phyloP scores from a whole-genome alignment of 2,329 filamentous ascomycete species.

The Fusarium gaditjirri region DNA sequence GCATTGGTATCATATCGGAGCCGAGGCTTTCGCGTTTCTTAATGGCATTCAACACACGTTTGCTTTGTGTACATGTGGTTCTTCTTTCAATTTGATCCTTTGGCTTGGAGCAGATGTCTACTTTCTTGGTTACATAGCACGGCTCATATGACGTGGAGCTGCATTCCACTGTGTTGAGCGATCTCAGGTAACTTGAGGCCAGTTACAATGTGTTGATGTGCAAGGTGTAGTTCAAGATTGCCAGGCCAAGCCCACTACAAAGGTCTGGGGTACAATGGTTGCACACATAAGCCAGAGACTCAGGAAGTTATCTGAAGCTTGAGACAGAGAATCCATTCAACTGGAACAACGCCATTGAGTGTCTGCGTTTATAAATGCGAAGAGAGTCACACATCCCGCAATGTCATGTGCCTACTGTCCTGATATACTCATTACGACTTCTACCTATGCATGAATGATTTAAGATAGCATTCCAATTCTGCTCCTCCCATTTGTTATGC shows the following conservation, averaged over 20 bases:
- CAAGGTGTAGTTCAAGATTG: not conserved
- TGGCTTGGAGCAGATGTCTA: no score
- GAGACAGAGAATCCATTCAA: not conserved
- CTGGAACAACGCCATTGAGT: not conserved
- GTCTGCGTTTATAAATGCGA: not conserved
- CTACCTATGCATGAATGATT: not conserved
- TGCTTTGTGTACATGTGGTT: not conserved
- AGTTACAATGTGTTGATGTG: not conserved
- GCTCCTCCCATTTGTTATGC: not conserved
- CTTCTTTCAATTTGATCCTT: not conserved
- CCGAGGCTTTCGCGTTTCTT: not conserved
- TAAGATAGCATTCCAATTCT: not conserved
- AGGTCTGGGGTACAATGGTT: not conserved
- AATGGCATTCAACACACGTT: not conserved
- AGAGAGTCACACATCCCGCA: not conserved
- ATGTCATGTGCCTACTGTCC: not conserved
- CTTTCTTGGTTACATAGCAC: not conserved
- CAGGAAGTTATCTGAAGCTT: not conserved
- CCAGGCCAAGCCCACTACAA: not conserved
- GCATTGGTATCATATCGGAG: not conserved
- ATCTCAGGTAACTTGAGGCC: not conserved
- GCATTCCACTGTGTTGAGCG: conserved; percentile 2
- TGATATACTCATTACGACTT: not conserved
- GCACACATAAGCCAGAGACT: not conserved
- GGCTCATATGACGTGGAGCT: not conserved